Base-by-base conservation (phyloP, 192 early-diverging fungal genomes). In the Dimargaris xerosporica region DNA sequence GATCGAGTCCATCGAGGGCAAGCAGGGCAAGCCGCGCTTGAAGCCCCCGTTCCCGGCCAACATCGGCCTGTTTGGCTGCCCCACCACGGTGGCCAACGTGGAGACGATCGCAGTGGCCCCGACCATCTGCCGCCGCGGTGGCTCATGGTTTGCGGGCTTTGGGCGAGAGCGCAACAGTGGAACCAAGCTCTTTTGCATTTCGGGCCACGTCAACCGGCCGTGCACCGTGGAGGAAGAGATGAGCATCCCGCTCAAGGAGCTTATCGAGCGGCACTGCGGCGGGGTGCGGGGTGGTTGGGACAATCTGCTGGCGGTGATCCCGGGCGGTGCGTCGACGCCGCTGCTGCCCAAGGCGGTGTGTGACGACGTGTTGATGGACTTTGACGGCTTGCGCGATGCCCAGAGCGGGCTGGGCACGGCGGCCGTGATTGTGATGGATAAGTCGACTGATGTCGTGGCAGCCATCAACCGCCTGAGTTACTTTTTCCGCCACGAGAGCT, bases 31-130 rank as follows among this genome's bases (percentile, higher is more conserved):
- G 80, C 95, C 95, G 19, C 83, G 95, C 64, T 69, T 98, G 67
- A 98, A 98, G 88, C 95, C 95, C 45, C 95, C 95, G 56, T 98
- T 98, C 85, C 95, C 95, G 34, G 95, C 95, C 65, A 93, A 98
- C 70, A 89, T 93, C 13, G 95, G 95, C 63, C 80, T 98, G 45
- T 98, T 98, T 65, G 95, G 95, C 31, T 98, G 95, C 78, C 95
- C 95, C 23, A 96, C 95, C 17, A 98, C 95, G n/a, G 95, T 98
- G n/a, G 86, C 92, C 39, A 98, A 98, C 67, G 95, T 98, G 39
- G 95, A 98, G 73, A 98, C 95, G 53, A 89, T 98, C n/a, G 91
- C 95, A 23, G 95, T 93, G 12, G 93, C 95, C 25, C 95, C 95
- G 23, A 94, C 93, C 31, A 98, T 98, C 67, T 80, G 82, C 67